phyloP scores from a whole-genome alignment of 805 yeast species.

The Sugiyamaella floridensis region DNA sequence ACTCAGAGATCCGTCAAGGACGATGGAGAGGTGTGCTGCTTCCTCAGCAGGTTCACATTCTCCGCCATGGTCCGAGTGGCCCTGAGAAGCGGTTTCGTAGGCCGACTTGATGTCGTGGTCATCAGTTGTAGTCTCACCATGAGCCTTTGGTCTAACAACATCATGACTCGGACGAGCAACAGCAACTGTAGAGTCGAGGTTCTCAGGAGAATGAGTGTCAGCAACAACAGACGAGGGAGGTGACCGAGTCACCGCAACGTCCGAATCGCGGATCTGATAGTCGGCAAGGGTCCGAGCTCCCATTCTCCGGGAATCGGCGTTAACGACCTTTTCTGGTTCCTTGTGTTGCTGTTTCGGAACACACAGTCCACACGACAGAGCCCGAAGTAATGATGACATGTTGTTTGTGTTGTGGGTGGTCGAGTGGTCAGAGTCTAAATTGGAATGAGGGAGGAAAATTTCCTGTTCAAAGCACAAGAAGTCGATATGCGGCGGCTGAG shows the following conservation, averaged over 20 bases:
- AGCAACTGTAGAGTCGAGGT: not conserved
- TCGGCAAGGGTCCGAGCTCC: not conserved
- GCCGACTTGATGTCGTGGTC: not conserved
- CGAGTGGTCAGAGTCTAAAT: no score
- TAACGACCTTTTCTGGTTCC: not conserved
- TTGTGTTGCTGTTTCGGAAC: not conserved
- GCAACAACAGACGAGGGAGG: not conserved
- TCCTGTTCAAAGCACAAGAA: no score
- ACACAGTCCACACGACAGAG: not conserved
- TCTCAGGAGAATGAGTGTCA: not conserved
- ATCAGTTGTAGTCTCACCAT: not conserved
- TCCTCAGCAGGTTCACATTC: not conserved
- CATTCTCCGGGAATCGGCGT: no score
- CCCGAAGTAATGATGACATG: not conserved
- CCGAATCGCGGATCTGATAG: conserved; percentile 9
- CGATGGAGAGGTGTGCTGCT: conserved; percentile 1
- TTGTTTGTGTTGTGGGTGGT: no score
- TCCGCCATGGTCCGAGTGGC: not conserved
- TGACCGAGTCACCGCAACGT: conserved; percentile 7
- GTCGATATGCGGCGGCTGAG: no score
- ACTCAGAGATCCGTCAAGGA: conserved; percentile 5
- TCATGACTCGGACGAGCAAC: not conserved
- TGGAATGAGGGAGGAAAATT: no score
- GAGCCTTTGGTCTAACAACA: not conserved
- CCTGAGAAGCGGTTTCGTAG: not conserved